Evolutionary conservation across 2,329 filamentous ascomycete genomes (phyloP), one percentile per base, ranked within the genome.

Genomic region (Sordariomycetes sp.): DNA sequence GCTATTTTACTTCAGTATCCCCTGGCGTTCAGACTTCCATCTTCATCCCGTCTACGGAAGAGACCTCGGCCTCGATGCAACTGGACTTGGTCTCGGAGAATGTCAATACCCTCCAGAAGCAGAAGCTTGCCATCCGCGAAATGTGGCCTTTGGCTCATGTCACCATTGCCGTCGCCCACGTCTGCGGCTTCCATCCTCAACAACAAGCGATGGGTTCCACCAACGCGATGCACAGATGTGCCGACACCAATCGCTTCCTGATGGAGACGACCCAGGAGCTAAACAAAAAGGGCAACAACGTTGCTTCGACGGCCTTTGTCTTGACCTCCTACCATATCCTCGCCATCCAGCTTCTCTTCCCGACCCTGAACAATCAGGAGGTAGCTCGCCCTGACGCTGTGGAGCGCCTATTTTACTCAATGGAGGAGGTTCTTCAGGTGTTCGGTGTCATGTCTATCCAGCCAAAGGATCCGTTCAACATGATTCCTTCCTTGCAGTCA

Each of bases 11-110:
- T n/a, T 41, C 39, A 3, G 39, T 43, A 9, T 37, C 47, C 3
- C 46, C 45, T 5, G 46, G 47, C 1, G 42, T 45, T 4, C 42
- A 49, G 10, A 43, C 48, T 2, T 44, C 48, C 21, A 47, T 54
- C 19, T 49, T 47, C 26, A 45, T 57, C 2, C 53, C 54, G 1
- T 40, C 45, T 3, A 50, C 46, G 3, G 51, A 56, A 30, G 42
- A 46, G 4, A 46, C 40, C 0, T 58, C 53, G 1, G 39, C 49
- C 25, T 44, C 54, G 16, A 50, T 58, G 15, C 48, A 53, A 33
- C 44, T 58, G 4, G 55, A 58, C 27, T 43, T 54, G 5, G 49
- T 58, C 14, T 58, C 55, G 1, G 55, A 57, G 28, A 58, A 58
- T 40, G 53, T 58, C 34, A 57, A 51, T 39, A 58, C 55, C 1